phyloP scores from a whole-genome alignment of 1,284 basidiomycete species.

The Heterobasidion annosum region DNA sequence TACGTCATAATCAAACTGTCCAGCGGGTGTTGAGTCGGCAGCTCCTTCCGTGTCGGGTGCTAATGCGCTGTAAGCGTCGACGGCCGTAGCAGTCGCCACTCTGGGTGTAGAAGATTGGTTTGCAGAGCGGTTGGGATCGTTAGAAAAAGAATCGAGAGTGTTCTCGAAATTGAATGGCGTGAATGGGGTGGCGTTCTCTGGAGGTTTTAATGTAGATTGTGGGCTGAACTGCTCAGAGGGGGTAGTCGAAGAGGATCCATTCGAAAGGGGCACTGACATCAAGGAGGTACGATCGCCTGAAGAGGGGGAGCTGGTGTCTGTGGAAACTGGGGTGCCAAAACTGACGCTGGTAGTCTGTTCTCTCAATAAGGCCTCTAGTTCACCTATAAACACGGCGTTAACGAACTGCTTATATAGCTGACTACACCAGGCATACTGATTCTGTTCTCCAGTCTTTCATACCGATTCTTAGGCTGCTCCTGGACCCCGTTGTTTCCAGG shows the following conservation, averaged over 20 bases:
- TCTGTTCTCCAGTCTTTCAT: slow-evolving; percentile 54
- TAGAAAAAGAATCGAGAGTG: background rate
- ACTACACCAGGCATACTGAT: slow-evolving; percentile 43
- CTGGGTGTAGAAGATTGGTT: background rate
- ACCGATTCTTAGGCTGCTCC: slow-evolving; percentile 48
- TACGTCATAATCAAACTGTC: slow-evolving; percentile 12
- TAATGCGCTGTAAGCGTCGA: background rate
- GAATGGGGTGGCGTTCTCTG: background rate
- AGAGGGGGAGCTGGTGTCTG: background rate
- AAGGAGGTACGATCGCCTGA: background rate
- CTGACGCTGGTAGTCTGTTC: slow-evolving; percentile 14
- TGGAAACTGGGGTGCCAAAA: background rate
- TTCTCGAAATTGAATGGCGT: background rate
- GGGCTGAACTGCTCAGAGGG: background rate
- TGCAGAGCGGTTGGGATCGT: background rate
- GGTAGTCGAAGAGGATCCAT: background rate
- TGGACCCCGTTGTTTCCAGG: slow-evolving; percentile 25
- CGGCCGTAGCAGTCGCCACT: background rate
- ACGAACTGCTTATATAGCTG: slow-evolving; percentile 1
- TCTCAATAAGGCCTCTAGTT: slow-evolving; percentile 45
- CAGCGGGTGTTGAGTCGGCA: slow-evolving; percentile 1
- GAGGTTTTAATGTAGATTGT: background rate
- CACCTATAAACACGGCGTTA: slow-evolving; percentile 30
- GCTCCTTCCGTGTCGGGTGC: background rate
- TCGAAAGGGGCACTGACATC: background rate